Evolutionary conservation across 1,284 basidiomycete species (phyloP), one percentile per base, ranked within the genome.

Genomic region (Wallemia ichthyophaga): DNA sequence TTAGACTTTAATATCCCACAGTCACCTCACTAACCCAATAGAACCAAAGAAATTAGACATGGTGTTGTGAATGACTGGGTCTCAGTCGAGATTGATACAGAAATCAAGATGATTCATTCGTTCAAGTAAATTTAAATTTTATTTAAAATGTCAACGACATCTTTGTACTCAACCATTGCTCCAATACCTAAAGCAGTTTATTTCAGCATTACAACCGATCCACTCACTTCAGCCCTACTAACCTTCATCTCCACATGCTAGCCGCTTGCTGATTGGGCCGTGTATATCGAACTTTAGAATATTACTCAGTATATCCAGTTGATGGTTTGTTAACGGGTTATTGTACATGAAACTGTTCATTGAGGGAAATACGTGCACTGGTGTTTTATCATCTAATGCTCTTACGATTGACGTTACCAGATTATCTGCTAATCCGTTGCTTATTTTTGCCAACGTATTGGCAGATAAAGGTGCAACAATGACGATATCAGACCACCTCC

Each of bases 311-410:
- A 81, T 66, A 11, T 75, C 73, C 24, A 95, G 67, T 65, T 98
- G 92, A 61, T 81, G 77, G 1, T 76, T 75, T 0, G 92, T 96
- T 31, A 96, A 73, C n/a, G 88, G 87, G 66, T 98, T 89, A 62
- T 84, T 76, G 67, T 85, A 96, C 92, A 98, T 96, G 63, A 85
- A 73, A 2, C 91, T 96, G 69, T 98, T 98, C 92, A 96, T 98
- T 0, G 94, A 92, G 1, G 92, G 94, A 66, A 91, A 96, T 27
- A 96, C 70, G 64, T 82, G 83, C 19, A 85, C 87, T 1, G 83
- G 82, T 0, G 83, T 92, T 1, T 75, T 75, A 0, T 85, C 82
- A 7, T 82, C 74, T 0, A 94, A 73, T 0, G 91, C 92, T 19
- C 92, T 81, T 61, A 98, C 76, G 9, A 96, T 73, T 3, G 85